These are phyloP conservation scores for Coprinellus aureogranulatus DNA, from an alignment of 768 basidiomycete species.

Conservation along the genomic window DNA sequence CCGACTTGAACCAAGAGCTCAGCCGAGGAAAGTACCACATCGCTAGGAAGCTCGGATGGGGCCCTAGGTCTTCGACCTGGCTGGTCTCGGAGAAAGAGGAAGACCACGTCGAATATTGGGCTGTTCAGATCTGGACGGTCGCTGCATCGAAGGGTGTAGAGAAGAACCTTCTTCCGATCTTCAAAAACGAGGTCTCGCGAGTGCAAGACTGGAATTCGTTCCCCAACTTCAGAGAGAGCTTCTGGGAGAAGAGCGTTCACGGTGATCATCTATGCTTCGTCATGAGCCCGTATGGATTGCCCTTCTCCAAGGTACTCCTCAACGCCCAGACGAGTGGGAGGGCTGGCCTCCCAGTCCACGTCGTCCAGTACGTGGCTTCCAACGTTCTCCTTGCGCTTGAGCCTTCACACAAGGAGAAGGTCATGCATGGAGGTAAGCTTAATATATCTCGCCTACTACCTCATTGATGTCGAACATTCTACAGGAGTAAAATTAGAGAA, in stretches of 20 bases:
- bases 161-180: constrained; percentile 11
- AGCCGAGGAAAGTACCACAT: constrained; percentile 13
- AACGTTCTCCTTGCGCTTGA: background rate
- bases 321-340: constrained; percentile 8
- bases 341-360: constrained; percentile 12
- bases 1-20: constrained; percentile 13
- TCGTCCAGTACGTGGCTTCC: constrained; percentile 10
- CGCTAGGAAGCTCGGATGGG: constrained; percentile 18
- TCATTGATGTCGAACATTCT: background rate
- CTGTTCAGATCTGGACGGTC: constrained; percentile 16
- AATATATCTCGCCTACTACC: too few species aligned
- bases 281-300: background rate
- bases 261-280: constrained; percentile 15
- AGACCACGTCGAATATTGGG: constrained; percentile 7
- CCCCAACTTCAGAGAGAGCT: constrained; percentile 8
- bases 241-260: constrained; percentile 14
- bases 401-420: constrained; percentile 7
- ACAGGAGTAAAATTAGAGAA: background rate
- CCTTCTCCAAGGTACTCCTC: constrained; percentile 1
- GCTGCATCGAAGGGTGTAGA: constrained; percentile 12
- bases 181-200: constrained; percentile 5
- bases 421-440: too few species aligned
- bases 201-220: background rate
- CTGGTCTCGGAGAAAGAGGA: constrained; percentile 4
- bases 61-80: constrained; percentile 16